Base-by-base conservation (phyloP, 2,329 filamentous ascomycete genomes). In the Alternaria dauci region DNA sequence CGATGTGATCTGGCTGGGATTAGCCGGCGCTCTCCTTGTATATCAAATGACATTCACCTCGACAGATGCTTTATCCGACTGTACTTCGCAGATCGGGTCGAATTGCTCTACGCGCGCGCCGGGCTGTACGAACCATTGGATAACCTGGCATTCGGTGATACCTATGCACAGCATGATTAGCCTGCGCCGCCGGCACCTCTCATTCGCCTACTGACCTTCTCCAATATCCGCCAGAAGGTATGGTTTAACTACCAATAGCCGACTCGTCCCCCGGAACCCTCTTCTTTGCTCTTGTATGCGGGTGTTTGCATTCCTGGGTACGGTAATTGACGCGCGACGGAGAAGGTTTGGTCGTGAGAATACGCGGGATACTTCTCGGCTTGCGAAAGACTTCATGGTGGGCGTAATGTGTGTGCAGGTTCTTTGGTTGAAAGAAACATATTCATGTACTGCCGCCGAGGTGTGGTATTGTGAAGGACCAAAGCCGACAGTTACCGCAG, bases 71-170 rank as follows among this genome's bases (percentile, higher is more conserved):
- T 99, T 99, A 82, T 99, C 95, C 73, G 94, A 97, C 79, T 98
- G 95, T 44, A 99, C 96, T 82, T 99, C 95, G 81, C 95, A 99
- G 47, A 99, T 86, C 61, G 94, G 95, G 71, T 96, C 95, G 86
- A 97, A 99, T 82, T 99, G 94, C 82, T 99, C 94, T 71, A 99
- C 94, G 59, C 91, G 89, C 36, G 95, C 95, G 59, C 94, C 94
- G 51, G 96, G 93, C 81, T 97, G 91, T 68, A 99, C 94, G 78
- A 98, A 99, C 95, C 95, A 99, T 83, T 99, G 95, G 73, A 98
- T 98, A 74, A 99, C 92, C 80, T 99, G 95, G 76, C 95, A 97
- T 82, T 99, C 95, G 76, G 95, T 94, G 74, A 98, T 99, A 56
- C 95, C 95, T 95, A 55, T 55, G 42, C 52, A 70, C 53, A 47